A percentile compares a stretch with the other conserved stretches of the same genome.
Conservation (phyloP, 2,329 filamentous ascomycete genomes). For the Colletotrichum sp. region DNA sequence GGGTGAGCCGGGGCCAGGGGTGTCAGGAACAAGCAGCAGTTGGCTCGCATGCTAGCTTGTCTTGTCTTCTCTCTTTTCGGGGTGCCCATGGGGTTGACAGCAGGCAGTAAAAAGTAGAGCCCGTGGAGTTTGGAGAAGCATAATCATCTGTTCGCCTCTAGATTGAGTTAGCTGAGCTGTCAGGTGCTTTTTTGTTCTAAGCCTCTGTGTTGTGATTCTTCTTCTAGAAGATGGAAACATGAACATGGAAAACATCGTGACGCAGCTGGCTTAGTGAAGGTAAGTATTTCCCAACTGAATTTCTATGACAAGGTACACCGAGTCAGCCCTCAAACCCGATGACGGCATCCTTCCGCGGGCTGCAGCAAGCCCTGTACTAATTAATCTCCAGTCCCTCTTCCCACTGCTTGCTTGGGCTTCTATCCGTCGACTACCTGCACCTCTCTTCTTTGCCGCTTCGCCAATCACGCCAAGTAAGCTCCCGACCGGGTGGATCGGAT, state of each 20-base stretch:
- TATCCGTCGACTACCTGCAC: not conserved
- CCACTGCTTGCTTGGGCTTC: not conserved
- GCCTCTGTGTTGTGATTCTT: not conserved
- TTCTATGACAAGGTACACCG: not conserved
- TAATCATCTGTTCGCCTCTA: not conserved
- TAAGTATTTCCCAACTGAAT: not conserved
- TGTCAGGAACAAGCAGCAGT: not conserved
- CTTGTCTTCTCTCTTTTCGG: not conserved
- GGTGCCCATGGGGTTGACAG: not conserved
- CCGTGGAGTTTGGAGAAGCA: not conserved
- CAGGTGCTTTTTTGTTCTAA: not conserved
- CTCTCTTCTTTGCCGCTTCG: not conserved
- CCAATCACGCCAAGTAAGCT: slow-evolving; percentile 10
- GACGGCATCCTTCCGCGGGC: not conserved
- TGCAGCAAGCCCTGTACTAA: not conserved
- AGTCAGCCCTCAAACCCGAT: not conserved
- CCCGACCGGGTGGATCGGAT: slow-evolving; percentile 15
- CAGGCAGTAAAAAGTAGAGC: not conserved
- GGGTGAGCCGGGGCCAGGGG: slow-evolving; percentile 1
- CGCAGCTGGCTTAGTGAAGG: not conserved
- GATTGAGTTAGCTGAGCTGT: not conserved
- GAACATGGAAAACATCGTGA: not conserved
- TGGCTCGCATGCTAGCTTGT: not conserved
- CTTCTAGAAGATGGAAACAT: not conserved
- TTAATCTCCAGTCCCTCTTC: not conserved